These are phyloP conservation scores for Simplicillium sp. DNA, from an alignment of 2,329 filamentous ascomycete species.

Conservation along the genomic window DNA sequence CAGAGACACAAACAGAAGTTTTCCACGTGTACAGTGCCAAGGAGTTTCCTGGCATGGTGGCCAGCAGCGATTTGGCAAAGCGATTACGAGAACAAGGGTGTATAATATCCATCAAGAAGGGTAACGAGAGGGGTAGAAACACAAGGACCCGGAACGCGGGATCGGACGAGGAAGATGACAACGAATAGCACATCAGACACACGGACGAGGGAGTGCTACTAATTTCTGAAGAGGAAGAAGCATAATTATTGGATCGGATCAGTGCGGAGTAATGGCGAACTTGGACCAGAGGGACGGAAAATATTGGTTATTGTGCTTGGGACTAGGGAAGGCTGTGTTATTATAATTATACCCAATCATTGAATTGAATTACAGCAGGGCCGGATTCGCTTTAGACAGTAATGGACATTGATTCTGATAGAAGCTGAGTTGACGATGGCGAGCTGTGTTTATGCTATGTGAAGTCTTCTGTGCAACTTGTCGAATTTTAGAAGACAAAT, in stretches of 20 bases:
- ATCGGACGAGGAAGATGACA: conserved; percentile 5
- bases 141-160: not conserved
- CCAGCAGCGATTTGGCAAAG: conserved; percentile 66
- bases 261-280: no score
- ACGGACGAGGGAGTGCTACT: no score
- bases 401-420: no score
- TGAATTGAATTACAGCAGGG: no score
- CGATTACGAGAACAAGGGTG: conserved; percentile 70
- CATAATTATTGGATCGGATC: not conserved
- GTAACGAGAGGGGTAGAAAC: conserved; percentile 45
- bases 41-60: conserved; percentile 77
- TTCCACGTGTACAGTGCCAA: conserved; percentile 78
- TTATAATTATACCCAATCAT: no score
- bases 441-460: no score
- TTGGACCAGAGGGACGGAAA: no score
- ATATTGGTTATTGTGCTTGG: not conserved
- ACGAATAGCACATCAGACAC: not conserved
- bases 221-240: not conserved
- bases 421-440: no score
- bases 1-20: conserved; percentile 51
- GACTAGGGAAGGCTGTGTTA: no score
- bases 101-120: conserved; percentile 79
- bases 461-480: no score
- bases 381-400: no score
- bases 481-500: no score